Evolutionary conservation across 495 filamentous ascomycete genomes (phyloP), one percentile per base, ranked within the genome.

Genomic region (Trichocladium antarcticum): DNA sequence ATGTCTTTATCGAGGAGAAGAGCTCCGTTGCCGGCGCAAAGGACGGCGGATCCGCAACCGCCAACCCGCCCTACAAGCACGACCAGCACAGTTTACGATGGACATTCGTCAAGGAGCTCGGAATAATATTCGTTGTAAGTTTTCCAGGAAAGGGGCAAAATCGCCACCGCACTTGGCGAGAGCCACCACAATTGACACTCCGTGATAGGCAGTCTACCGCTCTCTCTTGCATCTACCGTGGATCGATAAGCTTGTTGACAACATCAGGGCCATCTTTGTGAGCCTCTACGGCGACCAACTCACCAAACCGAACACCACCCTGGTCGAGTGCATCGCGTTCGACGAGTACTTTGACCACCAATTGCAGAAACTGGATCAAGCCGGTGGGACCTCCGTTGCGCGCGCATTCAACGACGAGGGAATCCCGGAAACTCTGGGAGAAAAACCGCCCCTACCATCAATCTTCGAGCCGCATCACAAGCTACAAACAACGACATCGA

Each of bases 21-120:
- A 74, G 74, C 45, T 74, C 83, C 32, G 76, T 77, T 41, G 71
- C 69, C 34, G 75, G 71, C 54, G 71, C 74, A 49, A 77, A 76
- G 51, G 75, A 77, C 41, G 73, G 79, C 60, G 63, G 67, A 16
- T 74, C 78, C 34, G 75, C 78, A 4, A 67, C 77, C 4, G 63
- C 65, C 36, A 83, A 84, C 54, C 80, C 87, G 1, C 69, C 80
- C 0, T 96, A 88, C 70, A 90, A 82, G 68, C 83, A 86, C 59
- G 92, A 97, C 58, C 86, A 90, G 56, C 93, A 97, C 65, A 97
- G 89, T 0, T 66, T 97, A 58, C 92, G 93, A 63, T 98, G 90
- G 89, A 86, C 85, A 24, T 81, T 81, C 35, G 81, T 79, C 9
- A 97, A 95, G 70, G 92, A 97, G 53, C 68, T 97, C 45, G 86